Evolutionary conservation across 2,329 filamentous ascomycete genomes (phyloP), one percentile per base, ranked within the genome.

Genomic region (Purpureocillium takamizusanense): DNA sequence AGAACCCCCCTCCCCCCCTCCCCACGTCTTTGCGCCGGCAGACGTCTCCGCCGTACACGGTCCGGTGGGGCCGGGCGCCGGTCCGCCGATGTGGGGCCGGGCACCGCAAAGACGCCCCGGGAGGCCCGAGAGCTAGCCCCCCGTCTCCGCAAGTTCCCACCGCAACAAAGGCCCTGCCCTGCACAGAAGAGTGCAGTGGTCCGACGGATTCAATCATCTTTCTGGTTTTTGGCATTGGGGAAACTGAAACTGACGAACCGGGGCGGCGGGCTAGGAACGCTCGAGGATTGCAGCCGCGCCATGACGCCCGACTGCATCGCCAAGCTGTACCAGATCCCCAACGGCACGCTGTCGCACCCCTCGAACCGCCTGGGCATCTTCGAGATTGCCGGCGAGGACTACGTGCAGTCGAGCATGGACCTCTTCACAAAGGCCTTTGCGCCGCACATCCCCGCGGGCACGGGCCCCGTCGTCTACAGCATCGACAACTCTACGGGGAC

Each of bases 271-370:
- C n/a, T n/a, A 34, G 46, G 37, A 14, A 17, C 35, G 13, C 47
- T 40, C 4, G 14, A 32, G 4, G 32, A 38, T 18, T 81, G 77
- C 50, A 67, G 73, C 46, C 54, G 57, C 12, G 66, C 70, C 49
- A 76, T 80, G 45, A 78, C 74, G 1, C 72, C 74, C 0, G 64
- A 65, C 31, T 81, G 76, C 47, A 62, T 77, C 36, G 63, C 65
- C 32, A 64, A 69, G 5, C 55, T 74, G 15, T 73, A 70, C 47
- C 50, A 58, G 3, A 63, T 67, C 36, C 63, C 71, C 13, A 47
- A 59, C 12, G 63, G 61, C 12, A 55, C 50, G 3, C 54, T 54
- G 7, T 37, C 42, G 25, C 42, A 52, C 57, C 14, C 60, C 13
- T 57, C 58, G 43, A 74, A 76, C 50, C 65, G 60, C 17, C 64